These are phyloP conservation scores for Trametes coccinea DNA, from an alignment of 768 basidiomycete species.

Conservation along the genomic window DNA sequence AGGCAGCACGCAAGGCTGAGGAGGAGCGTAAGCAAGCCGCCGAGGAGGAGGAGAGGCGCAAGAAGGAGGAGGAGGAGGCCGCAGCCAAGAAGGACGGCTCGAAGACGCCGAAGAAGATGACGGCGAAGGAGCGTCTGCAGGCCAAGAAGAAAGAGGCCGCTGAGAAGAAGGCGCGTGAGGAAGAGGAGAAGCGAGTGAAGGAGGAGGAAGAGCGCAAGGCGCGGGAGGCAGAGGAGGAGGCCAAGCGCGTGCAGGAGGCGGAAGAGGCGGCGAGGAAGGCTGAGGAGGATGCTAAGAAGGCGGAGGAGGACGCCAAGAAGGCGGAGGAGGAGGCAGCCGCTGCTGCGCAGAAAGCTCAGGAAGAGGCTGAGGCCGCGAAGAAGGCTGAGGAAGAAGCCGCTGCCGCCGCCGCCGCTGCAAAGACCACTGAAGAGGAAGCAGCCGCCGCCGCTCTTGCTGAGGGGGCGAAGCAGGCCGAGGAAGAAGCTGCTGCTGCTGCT, in stretches of 20 bases:
- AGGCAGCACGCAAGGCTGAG: constrained; percentile 23
- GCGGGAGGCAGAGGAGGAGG: neutral
- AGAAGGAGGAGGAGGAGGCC: constrained; percentile 30
- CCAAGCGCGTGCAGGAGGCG: constrained; percentile 1
- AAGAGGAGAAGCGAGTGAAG: constrained; percentile 12
- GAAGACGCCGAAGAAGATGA: constrained; percentile 18
- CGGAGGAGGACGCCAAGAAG: constrained; percentile 12
- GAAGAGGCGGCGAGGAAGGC: constrained; percentile 5
- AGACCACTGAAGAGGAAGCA: constrained; percentile 1
- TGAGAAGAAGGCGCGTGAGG: constrained; percentile 14
- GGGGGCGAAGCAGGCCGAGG: neutral
- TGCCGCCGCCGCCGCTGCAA: neutral
- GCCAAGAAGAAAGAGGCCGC: constrained; percentile 20
- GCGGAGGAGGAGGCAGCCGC: constrained; percentile 11
- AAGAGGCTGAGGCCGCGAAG: constrained; percentile 15
- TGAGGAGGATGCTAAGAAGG: constrained; percentile 15
- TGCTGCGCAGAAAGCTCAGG: constrained; percentile 7
- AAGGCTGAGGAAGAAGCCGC: constrained; percentile 14
- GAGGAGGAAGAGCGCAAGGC: constrained; percentile 2
- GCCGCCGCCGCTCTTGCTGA: neutral
- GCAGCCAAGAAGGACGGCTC: constrained; percentile 17
- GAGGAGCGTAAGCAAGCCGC: constrained; percentile 26
- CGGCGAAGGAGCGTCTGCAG: constrained; percentile 28
- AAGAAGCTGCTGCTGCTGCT: neutral
- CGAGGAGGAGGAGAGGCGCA: constrained; percentile 16